phyloP scores from a whole-genome alignment of 305 asterid species.

The Galium porrigens region DNA sequence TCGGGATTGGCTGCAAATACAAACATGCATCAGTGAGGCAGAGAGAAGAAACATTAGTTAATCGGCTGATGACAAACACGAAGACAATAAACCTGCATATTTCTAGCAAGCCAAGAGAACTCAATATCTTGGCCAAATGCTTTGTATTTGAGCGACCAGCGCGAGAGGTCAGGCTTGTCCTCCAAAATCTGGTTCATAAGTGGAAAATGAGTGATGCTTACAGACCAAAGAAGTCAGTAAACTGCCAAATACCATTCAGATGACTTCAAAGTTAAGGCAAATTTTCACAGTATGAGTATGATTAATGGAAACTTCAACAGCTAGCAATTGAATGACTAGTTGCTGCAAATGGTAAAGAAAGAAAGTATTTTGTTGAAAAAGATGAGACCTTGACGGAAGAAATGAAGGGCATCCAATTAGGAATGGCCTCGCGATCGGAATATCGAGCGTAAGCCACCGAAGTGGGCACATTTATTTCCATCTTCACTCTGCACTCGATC shows the following conservation, averaged over 20 bases:
- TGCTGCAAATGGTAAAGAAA: neutral
- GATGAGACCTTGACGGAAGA: constrained; percentile 58
- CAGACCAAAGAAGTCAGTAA: neutral
- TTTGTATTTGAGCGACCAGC: constrained; percentile 74
- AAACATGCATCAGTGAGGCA: constrained; percentile 2
- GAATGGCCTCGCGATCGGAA: constrained; percentile 75
- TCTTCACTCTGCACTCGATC: constrained; percentile 47
- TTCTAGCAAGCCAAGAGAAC: constrained; percentile 86
- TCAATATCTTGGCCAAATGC: constrained; percentile 80
- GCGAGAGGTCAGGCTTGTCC: constrained; percentile 74
- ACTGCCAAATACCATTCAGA: too few relatives aligned
- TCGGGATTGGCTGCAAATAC: constrained; percentile 51
- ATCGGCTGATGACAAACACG: neutral
- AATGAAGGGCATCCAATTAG: constrained; percentile 96
- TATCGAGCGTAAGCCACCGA: constrained; percentile 75
- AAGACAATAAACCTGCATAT: constrained; percentile 56
- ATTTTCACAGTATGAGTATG: too few relatives aligned
- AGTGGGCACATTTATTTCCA: constrained; percentile 61
- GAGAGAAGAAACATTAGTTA: constrained; percentile 5
- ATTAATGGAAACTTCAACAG: neutral
- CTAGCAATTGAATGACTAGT: constrained; percentile 1
- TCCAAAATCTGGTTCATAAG: constrained; percentile 48
- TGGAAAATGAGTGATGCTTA: constrained; percentile 15
- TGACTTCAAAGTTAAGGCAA: too few relatives aligned
- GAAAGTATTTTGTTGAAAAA: neutral